A percentile compares a stretch with the other conserved stretches of the same genome.
Evolutionary conservation across 2,329 filamentous ascomycete species (phyloP).

Genomic region (Exophiala oligosperma): DNA sequence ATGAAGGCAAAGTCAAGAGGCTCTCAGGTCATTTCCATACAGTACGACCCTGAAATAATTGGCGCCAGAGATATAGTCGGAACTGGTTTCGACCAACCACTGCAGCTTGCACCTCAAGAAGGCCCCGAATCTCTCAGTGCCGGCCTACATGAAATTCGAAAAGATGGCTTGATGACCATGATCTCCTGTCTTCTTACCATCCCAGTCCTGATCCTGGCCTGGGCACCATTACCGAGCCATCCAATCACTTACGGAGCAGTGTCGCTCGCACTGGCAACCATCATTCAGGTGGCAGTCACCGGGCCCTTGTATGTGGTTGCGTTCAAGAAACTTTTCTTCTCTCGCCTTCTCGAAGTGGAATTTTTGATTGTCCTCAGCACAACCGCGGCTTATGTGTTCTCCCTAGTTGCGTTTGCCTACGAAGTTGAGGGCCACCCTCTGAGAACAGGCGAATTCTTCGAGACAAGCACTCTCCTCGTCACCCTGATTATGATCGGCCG

Average conservation of each 20-base stretch:
- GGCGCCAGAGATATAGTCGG: conserved; percentile 52
- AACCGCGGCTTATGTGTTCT: conserved; percentile 53
- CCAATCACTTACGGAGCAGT: conserved; percentile 53
- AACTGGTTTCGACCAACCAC: conserved; percentile 32
- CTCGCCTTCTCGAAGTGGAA: conserved; percentile 55
- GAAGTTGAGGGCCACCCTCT: conserved; percentile 38
- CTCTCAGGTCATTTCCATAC: conserved; percentile 39
- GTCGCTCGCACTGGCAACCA: conserved; percentile 63
- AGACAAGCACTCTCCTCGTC: conserved; percentile 56
- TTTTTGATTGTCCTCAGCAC: conserved; percentile 55
- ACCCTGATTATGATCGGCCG: conserved; percentile 57
- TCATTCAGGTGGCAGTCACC: conserved; percentile 64
- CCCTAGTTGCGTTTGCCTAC: conserved; percentile 50
- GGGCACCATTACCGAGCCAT: conserved; percentile 55
- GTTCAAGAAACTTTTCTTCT: conserved; percentile 44
- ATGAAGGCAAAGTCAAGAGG: conserved; percentile 31
- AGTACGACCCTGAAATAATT: conserved; percentile 50
- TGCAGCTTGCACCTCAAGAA: conserved; percentile 42
- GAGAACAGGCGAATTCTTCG: conserved; percentile 50
- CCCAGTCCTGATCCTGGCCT: conserved; percentile 67
- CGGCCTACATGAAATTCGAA: conserved; percentile 42
- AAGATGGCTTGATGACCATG: conserved; percentile 48
- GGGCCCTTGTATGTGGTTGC: conserved; percentile 66
- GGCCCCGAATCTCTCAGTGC: conserved; percentile 33
- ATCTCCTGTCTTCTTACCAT: conserved; percentile 58